Evolutionary conservation across 1,284 basidiomycete genomes (phyloP).

Genomic region (Ceratobasidium sp.): DNA sequence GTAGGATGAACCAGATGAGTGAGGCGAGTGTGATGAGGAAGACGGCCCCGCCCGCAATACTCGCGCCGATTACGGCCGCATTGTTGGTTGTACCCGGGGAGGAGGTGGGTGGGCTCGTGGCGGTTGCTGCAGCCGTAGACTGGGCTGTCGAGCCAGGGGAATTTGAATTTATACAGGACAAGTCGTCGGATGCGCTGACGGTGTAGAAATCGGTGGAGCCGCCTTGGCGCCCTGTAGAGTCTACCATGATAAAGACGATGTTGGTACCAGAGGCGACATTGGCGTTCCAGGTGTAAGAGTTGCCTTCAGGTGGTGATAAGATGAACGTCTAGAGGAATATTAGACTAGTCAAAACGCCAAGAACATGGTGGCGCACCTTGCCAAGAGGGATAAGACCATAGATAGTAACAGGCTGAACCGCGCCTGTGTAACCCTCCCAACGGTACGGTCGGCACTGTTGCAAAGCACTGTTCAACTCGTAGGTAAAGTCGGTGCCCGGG

Average conservation of each 20-base stretch:
- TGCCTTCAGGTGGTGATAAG: conserved; percentile 57
- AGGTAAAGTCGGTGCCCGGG: conserved; percentile 49
- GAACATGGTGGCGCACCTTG: conserved; percentile 49
- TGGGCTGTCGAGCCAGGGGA: conserved; percentile 61
- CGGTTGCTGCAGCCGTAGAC: conserved; percentile 49
- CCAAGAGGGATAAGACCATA: conserved; percentile 69
- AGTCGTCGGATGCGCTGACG: conserved; percentile 61
- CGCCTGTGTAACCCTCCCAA: conserved; percentile 60
- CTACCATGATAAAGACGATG: conserved; percentile 67
- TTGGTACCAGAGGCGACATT: conserved; percentile 65
- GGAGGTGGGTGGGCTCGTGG: conserved; percentile 43
- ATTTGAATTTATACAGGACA: conserved; percentile 59
- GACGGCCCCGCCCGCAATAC: conserved; percentile 63
- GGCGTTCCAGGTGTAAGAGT: conserved; percentile 63
- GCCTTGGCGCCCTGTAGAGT: conserved; percentile 57
- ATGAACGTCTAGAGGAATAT: conserved; percentile 10
- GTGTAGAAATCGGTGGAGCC: conserved; percentile 45
- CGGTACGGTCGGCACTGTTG: conserved; percentile 67
- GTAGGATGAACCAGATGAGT: conserved; percentile 60
- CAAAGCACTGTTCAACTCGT: conserved; percentile 60
- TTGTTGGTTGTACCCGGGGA: conserved; percentile 48
- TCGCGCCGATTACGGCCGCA: conserved; percentile 62
- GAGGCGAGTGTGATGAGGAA: conserved; percentile 61
- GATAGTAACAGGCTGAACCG: conserved; percentile 66
- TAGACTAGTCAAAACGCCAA: neutral